Percentiles rank a stretch among this genome's conserved stretches.
Conservation (phyloP, 176 grass and related monocot species). For the Calamus simplicifolius region DNA sequence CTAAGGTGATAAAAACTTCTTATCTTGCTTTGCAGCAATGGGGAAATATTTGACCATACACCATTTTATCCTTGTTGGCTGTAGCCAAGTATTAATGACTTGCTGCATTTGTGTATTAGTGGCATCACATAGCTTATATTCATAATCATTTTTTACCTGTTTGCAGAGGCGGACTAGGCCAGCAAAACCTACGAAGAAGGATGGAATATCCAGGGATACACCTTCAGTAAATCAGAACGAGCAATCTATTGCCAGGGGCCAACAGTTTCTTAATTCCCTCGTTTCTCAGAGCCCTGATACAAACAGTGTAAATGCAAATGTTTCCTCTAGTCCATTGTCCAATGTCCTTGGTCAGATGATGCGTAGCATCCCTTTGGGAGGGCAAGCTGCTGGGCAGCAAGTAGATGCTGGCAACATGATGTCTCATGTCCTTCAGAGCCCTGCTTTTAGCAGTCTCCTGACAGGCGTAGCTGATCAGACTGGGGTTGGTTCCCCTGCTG, state of each 20-base stretch:
- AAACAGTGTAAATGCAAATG: conserved; percentile 6
- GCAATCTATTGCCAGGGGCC: conserved; percentile 42
- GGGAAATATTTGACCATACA: neutral
- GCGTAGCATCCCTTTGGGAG: conserved; percentile 20
- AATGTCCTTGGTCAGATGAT: conserved; percentile 12
- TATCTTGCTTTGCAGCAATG: conserved; percentile 1
- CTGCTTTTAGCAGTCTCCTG: conserved; percentile 48
- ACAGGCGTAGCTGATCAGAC: conserved; percentile 58
- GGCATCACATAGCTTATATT: conserved; percentile 6
- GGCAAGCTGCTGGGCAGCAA: conserved; percentile 31
- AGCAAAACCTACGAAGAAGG: conserved; percentile 21
- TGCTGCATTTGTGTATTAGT: neutral
- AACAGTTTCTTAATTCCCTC: conserved; percentile 46
- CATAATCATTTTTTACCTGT: conserved; percentile 9
- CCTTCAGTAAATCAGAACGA: conserved; percentile 25
- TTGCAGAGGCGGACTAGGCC: conserved; percentile 39
- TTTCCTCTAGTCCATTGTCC: conserved; percentile 17
- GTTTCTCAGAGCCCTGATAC: conserved; percentile 30
- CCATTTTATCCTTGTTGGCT: neutral
- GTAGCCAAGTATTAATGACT: no score
- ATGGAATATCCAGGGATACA: conserved; percentile 23
- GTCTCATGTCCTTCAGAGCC: conserved; percentile 56
- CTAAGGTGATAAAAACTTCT: conserved; percentile 46
- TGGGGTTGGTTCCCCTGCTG: conserved; percentile 38
- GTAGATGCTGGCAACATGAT: conserved; percentile 61